Evolutionary conservation across 345 rosid genomes (phyloP).

Genomic region (Eucalyptus camaldulensis): DNA sequence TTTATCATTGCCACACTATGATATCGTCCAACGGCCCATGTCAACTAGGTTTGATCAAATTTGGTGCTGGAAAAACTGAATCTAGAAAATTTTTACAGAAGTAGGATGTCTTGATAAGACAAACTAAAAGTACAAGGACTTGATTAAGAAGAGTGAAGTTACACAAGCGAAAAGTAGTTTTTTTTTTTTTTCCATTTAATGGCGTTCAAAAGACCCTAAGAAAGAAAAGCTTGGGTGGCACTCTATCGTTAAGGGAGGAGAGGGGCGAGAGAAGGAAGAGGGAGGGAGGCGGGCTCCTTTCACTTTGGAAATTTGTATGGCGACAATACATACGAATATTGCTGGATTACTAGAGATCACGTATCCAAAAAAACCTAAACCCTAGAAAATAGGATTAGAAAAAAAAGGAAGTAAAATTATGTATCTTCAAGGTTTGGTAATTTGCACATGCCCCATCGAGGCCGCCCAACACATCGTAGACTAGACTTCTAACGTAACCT

Average conservation of each 20-base stretch:
- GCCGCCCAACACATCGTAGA: constrained; percentile 12
- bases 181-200: not conserved
- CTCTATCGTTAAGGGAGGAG: not conserved
- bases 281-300: not conserved
- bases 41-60: not conserved
- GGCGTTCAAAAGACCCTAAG: not conserved
- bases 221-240: not conserved
- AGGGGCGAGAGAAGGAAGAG: no score
- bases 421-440: constrained; percentile 28
- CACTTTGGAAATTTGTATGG: not conserved
- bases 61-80: not conserved
- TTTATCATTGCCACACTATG: not conserved
- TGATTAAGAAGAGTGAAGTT: not conserved
- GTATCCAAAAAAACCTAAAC: not conserved
- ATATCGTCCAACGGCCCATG: not conserved
- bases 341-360: not conserved
- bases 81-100: not conserved
- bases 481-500: constrained; percentile 24
- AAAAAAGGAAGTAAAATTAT: not conserved
- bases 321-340: not conserved
- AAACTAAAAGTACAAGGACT: not conserved
- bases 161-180: not conserved
- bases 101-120: not conserved
- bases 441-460: constrained; percentile 37
- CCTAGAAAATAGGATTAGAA: not conserved